Percentiles rank a stretch among this genome's conserved stretches.
Evolutionary conservation across 1,139 yeast genomes (phyloP).

Genomic region (Geotrichum aggregatum): DNA sequence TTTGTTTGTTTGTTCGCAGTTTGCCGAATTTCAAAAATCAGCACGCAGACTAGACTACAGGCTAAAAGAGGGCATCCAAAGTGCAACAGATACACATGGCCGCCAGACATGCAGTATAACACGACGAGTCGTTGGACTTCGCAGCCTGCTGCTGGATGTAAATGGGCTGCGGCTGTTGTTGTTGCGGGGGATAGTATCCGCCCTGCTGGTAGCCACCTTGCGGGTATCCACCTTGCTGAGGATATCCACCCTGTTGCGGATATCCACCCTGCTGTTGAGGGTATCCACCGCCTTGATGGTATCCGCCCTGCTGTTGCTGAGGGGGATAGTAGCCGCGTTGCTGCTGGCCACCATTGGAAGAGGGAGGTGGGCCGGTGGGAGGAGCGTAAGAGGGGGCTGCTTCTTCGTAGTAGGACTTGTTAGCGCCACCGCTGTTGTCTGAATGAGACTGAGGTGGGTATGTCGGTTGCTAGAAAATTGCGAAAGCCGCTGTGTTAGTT

Average conservation of each 20-base stretch:
- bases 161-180: conserved; percentile 40
- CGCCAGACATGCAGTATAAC: conserved; percentile 42
- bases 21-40: background rate
- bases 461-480: background rate
- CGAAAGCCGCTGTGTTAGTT: too few species aligned
- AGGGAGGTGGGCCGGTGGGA: conserved; percentile 9
- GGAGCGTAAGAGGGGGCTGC: conserved; percentile 1
- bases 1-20: background rate
- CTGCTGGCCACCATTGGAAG: conserved; percentile 3
- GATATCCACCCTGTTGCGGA: conserved; percentile 26
- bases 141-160: conserved; percentile 40
- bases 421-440: conserved; percentile 7
- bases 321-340: conserved; percentile 11
- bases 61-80: conserved; percentile 29
- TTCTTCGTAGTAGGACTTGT: conserved; percentile 15
- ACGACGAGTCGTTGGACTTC: conserved; percentile 30
- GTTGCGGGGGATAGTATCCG: conserved; percentile 41
- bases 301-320: conserved; percentile 22
- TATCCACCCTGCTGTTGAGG: conserved; percentile 33
- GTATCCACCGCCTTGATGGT: conserved; percentile 33
- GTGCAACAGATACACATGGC: conserved; percentile 42
- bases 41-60: background rate
- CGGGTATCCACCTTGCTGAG: conserved; percentile 27
- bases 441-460: background rate
- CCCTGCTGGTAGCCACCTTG: conserved; percentile 28